Evolutionary conservation across 345 rosid genomes (phyloP).

Genomic region (Anastatica hierochuntica): DNA sequence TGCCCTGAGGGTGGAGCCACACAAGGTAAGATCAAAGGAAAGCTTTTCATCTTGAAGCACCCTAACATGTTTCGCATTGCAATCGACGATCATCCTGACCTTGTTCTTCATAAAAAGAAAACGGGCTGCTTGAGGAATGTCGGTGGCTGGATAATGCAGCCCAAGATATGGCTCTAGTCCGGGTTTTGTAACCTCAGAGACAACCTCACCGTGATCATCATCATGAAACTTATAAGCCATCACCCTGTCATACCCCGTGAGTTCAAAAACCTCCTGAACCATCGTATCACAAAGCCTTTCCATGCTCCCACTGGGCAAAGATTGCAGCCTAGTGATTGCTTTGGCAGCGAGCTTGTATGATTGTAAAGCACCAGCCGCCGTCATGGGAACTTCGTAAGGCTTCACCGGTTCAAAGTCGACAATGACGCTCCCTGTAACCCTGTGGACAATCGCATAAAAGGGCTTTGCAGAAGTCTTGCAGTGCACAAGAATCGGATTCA

Average conservation of each 20-base stretch:
- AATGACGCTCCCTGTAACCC: conserved; percentile 82
- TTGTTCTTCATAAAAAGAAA: conserved; percentile 94
- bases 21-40: conserved; percentile 63
- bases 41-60: conserved; percentile 93
- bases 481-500: conserved; percentile 88
- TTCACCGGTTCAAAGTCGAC: conserved; percentile 94
- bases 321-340: conserved; percentile 80
- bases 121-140: conserved; percentile 92
- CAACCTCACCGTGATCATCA: conserved; percentile 95
- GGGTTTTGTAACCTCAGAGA: conserved; percentile 78
- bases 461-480: conserved; percentile 96
- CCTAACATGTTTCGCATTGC: conserved; percentile 70
- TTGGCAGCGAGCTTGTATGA: conserved; percentile 97
- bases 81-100: conserved; percentile 92
- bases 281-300: conserved; percentile 83
- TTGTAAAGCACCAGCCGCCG: conserved; percentile 95
- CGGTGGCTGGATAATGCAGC: conserved; percentile 97
- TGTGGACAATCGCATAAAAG: conserved; percentile 80
- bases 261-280: conserved; percentile 94
- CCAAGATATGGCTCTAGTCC: conserved; percentile 92
- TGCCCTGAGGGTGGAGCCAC: conserved; percentile 93
- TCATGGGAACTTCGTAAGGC: conserved; percentile 92
- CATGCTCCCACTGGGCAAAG: conserved; percentile 82
- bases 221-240: conserved; percentile 96
- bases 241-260: conserved; percentile 91